Evolutionary conservation across 2,329 filamentous ascomycete genomes (phyloP).

Genomic region (Akanthomyces uredinophilus): DNA sequence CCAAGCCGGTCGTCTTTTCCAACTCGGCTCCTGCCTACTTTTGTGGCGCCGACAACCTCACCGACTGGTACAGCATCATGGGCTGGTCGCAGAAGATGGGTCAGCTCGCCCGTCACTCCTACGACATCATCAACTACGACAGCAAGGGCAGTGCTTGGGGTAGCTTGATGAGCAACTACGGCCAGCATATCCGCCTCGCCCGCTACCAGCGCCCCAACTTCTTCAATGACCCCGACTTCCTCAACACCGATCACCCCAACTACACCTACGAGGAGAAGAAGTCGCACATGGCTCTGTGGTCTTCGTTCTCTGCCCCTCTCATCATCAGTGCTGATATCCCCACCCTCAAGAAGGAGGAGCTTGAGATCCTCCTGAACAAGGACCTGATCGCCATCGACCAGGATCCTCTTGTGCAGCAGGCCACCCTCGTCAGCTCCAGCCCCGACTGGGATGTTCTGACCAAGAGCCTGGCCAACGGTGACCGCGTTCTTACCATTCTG

Average conservation of each 20-base stretch:
- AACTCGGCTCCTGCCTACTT: slow-evolving; percentile 44
- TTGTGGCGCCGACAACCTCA: slow-evolving; percentile 28
- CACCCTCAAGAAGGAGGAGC: slow-evolving; percentile 27
- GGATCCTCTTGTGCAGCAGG: slow-evolving; percentile 37
- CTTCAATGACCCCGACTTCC: slow-evolving; percentile 35
- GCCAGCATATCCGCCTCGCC: slow-evolving; percentile 36
- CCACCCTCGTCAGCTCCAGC: slow-evolving; percentile 42
- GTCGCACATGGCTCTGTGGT: slow-evolving; percentile 33
- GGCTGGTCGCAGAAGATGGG: slow-evolving; percentile 36
- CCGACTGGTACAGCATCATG: slow-evolving; percentile 42
- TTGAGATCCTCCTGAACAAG: slow-evolving; percentile 34
- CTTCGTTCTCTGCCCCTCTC: slow-evolving; percentile 30
- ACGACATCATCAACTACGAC: slow-evolving; percentile 36
- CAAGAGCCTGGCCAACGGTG: slow-evolving; percentile 40
- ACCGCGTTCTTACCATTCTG: slow-evolving; percentile 41
- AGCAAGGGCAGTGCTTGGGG: slow-evolving; percentile 39
- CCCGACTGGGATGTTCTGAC: slow-evolving; percentile 40
- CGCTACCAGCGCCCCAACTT: slow-evolving; percentile 34
- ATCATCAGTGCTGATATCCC: slow-evolving; percentile 36
- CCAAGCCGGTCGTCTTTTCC: slow-evolving; percentile 37
- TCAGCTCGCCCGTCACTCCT: slow-evolving; percentile 40
- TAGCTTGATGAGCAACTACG: slow-evolving; percentile 44
- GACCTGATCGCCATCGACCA: slow-evolving; percentile 39
- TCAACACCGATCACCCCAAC: slow-evolving; percentile 32
- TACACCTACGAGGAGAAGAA: slow-evolving; percentile 31